Conservation (phyloP, 352 stramenopile species). For the Pythium monospermum region DNA sequence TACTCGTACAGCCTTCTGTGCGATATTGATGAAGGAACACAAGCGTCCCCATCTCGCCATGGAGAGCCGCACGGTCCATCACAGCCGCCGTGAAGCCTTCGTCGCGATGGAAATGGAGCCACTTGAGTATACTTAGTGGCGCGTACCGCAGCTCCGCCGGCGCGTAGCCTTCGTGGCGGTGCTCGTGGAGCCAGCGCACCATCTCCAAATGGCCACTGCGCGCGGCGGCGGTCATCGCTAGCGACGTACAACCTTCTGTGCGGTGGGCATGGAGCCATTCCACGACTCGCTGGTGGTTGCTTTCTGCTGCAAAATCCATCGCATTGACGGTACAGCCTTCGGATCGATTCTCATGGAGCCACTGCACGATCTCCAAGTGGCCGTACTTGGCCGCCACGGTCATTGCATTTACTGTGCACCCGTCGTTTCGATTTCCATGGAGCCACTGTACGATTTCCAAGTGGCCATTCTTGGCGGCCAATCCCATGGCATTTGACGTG, state of each 20-base stretch:
- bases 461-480: no score
- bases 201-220: slow-evolving; percentile 22
- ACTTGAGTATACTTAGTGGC: slow-evolving; percentile 21
- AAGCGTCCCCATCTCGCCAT: no score
- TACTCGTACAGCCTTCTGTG: no score
- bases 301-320: slow-evolving; percentile 22
- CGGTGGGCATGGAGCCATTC: slow-evolving; percentile 25
- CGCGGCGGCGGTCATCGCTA: slow-evolving; percentile 24
- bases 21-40: no score
- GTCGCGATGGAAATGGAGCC: slow-evolving; percentile 17
- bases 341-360: slow-evolving; percentile 22
- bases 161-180: slow-evolving; percentile 25
- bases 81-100: slow-evolving; percentile 25
- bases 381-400: slow-evolving; percentile 18
- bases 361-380: slow-evolving; percentile 22
- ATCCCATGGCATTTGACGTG: no score
- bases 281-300: slow-evolving; percentile 16
- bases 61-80: no score
- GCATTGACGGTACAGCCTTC: slow-evolving; percentile 25
- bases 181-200: slow-evolving; percentile 25
- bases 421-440: no score
- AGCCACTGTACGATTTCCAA: no score
- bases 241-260: slow-evolving; percentile 21
- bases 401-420: slow-evolving; percentile 28
- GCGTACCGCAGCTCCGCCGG: slow-evolving; percentile 21